Base-by-base conservation (phyloP, 768 basidiomycete species). In the Saitozyma podzolica region DNA sequence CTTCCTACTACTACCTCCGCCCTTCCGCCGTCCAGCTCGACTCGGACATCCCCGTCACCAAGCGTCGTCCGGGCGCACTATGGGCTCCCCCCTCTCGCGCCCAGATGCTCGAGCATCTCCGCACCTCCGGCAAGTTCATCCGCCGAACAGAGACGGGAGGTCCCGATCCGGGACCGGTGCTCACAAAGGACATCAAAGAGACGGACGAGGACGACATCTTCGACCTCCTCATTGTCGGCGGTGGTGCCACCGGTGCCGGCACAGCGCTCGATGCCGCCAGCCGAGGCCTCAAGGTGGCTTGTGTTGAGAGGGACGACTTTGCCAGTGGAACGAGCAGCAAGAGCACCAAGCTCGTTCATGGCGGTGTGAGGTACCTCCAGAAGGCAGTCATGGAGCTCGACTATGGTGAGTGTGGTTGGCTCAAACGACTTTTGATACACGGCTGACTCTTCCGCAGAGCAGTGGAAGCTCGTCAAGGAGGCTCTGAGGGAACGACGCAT, bases 341-440 rank as follows among this genome's bases (percentile, higher is more conserved):
- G 76, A 93, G 92, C 8, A 98, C 96, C 0, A 98, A 99, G 78
- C 88, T 99, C 56, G 95, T 99, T 0, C 96, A 99, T 80, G 95
- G 95, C 14, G 95, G 95, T 45, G 95, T 98, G 2, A 87, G 95
- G 0, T 99, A 99, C 80, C 86, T 99, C 10, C 95, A 99, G 74
- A 99, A 98, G 76, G 95, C 95, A 3, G 85, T 97, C 42, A 86
- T 94, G 72, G 94, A 95, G 72, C 86, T 96, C 64, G 95, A 98
- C 76, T 96, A 95, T 72, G 92, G 92, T 75, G 92, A 94, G 77
- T 61, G 20, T 9, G 13, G 16, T 50, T 40, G 10, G 29, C 2
- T 47, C 4, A 8, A 13, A 55, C 8, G 39, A 47, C 29, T 11
- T 14, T 19, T 48, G 13, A 47, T 45, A 29, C 29, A 29, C 2